Base-by-base conservation (phyloP, 2,329 filamentous ascomycete species). In the Onygenales sp. region DNA sequence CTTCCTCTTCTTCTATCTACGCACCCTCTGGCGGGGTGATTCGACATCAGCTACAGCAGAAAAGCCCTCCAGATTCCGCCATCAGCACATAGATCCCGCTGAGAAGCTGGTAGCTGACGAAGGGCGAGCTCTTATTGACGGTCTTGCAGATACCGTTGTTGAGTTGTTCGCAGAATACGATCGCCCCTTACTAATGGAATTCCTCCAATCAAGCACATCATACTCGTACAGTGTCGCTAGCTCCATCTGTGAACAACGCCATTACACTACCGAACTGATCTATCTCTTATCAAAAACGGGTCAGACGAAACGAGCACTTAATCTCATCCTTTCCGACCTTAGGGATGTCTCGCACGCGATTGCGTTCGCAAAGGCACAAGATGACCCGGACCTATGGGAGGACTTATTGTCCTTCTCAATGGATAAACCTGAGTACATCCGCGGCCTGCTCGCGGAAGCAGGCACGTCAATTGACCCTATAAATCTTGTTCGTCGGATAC, bases 361-460 rank as follows among this genome's bases (percentile, higher is more conserved):
- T 60, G 81, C 86, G 1, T 98, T 98, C 63, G 91, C 90, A 52
- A 96, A 96, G 68, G 86, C 91, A 57, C 90, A 97, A 65, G 85
- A 93, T 58, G 91, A 96, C 62, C 84, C 85, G 0, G 91, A 96
- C 61, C 78, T 98, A 0, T 98, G 93, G 93, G 87, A 95, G 58
- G 91, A 97, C 63, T 77, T 98, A 6, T 80, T 98, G 5, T 84
- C 92, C 61, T 97, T 97, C 69, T 92, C 87, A 56, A 97, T 98
- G 93, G 90, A 96, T 71, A 95, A 96, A 65, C 93, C 93, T 0
- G 83, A 83, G 42, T 98, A 98, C 71, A 97, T 98, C 60, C 85
- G 88, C 10, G 91, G 88, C 0, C 75, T 98, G 3, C 81, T 98
- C 0, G 89, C 95, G 63, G 89, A 97, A 71, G 92, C 95, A 1